Evolutionary conservation across 1,284 basidiomycete genomes (phyloP), one percentile per base, ranked within the genome.

Genomic region (Wallemia mellicola): DNA sequence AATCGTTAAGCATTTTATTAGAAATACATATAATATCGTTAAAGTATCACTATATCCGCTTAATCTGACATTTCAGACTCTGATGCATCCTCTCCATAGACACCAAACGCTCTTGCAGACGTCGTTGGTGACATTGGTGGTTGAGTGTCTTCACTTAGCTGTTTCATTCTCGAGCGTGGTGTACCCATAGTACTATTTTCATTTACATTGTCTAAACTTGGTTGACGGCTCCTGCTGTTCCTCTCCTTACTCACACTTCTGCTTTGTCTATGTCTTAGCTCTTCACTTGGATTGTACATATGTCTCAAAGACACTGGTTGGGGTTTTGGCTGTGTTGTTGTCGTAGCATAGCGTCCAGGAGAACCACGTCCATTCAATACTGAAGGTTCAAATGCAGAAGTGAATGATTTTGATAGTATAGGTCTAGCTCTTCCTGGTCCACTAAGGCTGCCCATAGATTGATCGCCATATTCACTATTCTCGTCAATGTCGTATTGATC

Each of bases 401-500:
- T 48, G 38, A 48, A n/a, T 48, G 38, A 48, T 22, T 48, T 48
- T n/a, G 38, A n/a, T 3, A 48, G 38, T 48, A 48, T 48, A 17
- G 38, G 38, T n/a, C 38, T 48, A 7, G 38, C 38, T 5, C 38
- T 11, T 17, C 38, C 38, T 7, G 38, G 38, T 48, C 38, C 38
- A 48, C 38, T 30, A 7, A 17, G 7, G 7, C 28, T 17, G 28
- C 28, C 17, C 28, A 17, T 7, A 7, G 28, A 7, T 30, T 17
- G 9, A 7, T 3, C 25, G 56, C 25, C 38, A 48, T 11, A 5
- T 22, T 48, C 38, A 55, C 38, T 48, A 11, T 48, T 48, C 22
- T 92, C 87, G 65, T 89, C 83, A 60, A 92, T 92, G 67, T 94
- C 88, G 68, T 80, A 92, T 64, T 78, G 78, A 67, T 87, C 86